Evolutionary conservation across 257 asterid genomes (phyloP).

Genomic region (Solanum lycopersicoides): DNA sequence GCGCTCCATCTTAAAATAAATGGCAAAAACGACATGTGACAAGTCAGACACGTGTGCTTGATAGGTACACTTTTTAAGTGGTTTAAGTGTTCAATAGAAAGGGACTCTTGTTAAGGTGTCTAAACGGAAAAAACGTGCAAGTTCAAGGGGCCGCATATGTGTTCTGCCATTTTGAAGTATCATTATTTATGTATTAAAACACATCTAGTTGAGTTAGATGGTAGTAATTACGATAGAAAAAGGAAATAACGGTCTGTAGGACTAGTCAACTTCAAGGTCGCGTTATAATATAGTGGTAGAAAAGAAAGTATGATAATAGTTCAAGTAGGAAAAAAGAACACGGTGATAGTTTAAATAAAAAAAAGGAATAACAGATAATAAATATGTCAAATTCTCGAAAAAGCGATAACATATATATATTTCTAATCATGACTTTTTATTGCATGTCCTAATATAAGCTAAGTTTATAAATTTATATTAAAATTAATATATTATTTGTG

Average conservation of each 20-base stretch:
- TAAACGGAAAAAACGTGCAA: too few species aligned
- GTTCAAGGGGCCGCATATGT: too few species aligned
- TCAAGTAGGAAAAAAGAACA: neutral
- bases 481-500: neutral
- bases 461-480: neutral
- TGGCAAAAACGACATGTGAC: too few species aligned
- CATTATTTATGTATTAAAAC: neutral
- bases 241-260: fast-evolving
- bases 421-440: neutral
- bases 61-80: too few species aligned
- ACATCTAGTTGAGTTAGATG: neutral
- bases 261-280: neutral
- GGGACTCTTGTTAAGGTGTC: too few species aligned
- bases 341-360: neutral
- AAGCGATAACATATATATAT: neutral
- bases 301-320: neutral
- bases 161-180: too few species aligned
- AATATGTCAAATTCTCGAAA: neutral
- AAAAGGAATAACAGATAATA: fast-evolving
- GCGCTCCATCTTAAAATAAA: too few species aligned
- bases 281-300: neutral
- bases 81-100: too few species aligned
- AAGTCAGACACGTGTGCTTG: too few species aligned
- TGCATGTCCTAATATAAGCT: neutral
- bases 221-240: too few species aligned